Conservation (phyloP, 2,329 filamentous ascomycete genomes). For the Diaporthe nobilis region DNA sequence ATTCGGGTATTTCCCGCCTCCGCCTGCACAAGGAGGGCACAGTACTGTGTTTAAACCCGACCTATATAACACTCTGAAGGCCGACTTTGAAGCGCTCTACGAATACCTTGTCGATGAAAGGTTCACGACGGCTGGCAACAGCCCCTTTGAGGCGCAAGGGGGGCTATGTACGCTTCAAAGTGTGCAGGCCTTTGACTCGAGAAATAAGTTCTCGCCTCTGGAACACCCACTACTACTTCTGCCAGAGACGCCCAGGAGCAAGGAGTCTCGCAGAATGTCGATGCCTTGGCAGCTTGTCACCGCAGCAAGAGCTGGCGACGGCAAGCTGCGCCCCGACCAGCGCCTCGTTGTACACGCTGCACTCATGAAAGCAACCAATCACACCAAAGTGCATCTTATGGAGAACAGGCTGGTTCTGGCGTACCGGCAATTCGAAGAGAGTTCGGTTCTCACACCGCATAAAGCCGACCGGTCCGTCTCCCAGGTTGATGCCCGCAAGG, state of each 20-base stretch:
- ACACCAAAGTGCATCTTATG: constrained; percentile 52
- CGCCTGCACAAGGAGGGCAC: constrained; percentile 53
- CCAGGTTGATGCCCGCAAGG: constrained; percentile 78
- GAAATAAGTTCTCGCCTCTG: constrained; percentile 72
- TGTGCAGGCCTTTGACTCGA: constrained; percentile 75
- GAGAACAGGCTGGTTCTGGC: constrained; percentile 74
- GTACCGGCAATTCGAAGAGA: constrained; percentile 79
- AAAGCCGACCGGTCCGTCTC: constrained; percentile 70
- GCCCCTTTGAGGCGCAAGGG: constrained; percentile 69
- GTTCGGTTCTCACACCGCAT: constrained; percentile 62
- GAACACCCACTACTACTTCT: constrained; percentile 77
- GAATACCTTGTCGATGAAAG: constrained; percentile 77
- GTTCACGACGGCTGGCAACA: constrained; percentile 64
- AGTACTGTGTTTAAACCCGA: constrained; percentile 68
- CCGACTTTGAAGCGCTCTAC: constrained; percentile 80
- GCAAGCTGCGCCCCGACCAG: constrained; percentile 62
- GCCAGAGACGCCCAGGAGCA: constrained; percentile 59
- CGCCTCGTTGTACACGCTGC: constrained; percentile 67
- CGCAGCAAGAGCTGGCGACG: constrained; percentile 40
- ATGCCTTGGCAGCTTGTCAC: constrained; percentile 57
- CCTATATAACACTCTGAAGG: constrained; percentile 72
- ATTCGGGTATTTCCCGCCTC: constrained; percentile 81
- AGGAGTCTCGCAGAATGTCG: constrained; percentile 40
- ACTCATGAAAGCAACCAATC: constrained; percentile 65
- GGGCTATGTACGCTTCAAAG: constrained; percentile 80